Evolutionary conservation across 1,139 yeast genomes (phyloP).

Genomic region (Entelexis paramagnoliae): DNA sequence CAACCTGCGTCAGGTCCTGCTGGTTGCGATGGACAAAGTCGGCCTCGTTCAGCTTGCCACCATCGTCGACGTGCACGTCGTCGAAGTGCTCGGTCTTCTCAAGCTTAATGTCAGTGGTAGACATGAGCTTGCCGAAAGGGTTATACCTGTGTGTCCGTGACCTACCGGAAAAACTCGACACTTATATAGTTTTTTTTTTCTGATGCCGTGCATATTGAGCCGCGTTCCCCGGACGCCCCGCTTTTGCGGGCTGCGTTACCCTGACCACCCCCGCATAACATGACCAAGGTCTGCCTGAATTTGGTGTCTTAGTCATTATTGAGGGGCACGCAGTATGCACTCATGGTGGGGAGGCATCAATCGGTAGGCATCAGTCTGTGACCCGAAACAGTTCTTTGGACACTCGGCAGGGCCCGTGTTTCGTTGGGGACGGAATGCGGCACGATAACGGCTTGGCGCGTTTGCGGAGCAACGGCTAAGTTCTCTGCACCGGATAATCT

Average conservation of each 20-base stretch:
- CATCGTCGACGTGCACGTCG: constrained; percentile 25
- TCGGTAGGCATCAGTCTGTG: neutral
- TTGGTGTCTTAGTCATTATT: neutral
- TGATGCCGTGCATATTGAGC: neutral
- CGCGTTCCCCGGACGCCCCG: constrained; percentile 7
- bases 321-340: neutral
- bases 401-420: neutral
- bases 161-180: neutral
- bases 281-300: neutral
- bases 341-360: neutral
- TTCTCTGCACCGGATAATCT: neutral
- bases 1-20: constrained; percentile 14
- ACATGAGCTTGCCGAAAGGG: neutral
- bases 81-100: constrained; percentile 26
- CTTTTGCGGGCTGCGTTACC: neutral
- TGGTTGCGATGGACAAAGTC: constrained; percentile 18
- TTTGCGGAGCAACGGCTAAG: neutral
- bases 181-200: constrained; percentile 1
- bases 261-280: constrained; percentile 8
- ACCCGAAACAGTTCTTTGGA: too few relatives aligned
- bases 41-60: constrained; percentile 19
- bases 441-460: too few relatives aligned
- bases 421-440: too few relatives aligned
- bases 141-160: neutral
- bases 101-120: neutral